Evolutionary conservation across 352 stramenopile species (phyloP), one percentile per base, ranked within the genome.

Genomic region (Phytophthora europaea): DNA sequence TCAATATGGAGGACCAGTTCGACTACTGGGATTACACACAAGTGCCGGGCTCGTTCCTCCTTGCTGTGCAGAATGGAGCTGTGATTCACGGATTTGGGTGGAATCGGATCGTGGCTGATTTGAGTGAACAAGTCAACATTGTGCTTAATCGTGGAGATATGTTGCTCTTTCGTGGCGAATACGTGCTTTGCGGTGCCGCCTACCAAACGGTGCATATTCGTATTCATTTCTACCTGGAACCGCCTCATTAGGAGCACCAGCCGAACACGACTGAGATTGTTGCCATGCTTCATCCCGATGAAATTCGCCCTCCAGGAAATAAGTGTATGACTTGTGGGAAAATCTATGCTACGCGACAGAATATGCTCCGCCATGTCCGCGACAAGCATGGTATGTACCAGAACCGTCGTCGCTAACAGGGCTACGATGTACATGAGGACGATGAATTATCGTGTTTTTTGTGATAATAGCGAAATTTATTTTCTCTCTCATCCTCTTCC

Each of bases 261-360:
- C 45, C 45, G n/a, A 51, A 51, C n/a, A 51, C 50, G n/a, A 55
- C 50, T 16, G 20, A 55, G 22, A 55, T 55, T 7, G 22, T 55
- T 7, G 50, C n/a, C 16, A 22, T 55, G 15, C 22, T 56, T 4
- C 12, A 33, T 31, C 50, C 50, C 12, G 50, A 18, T 20, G 18
- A 15, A 33, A 23, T 56, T 31, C 50, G 13, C 15, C 20, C 7
- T 33, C 23, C 50, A n/a, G 20, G 10, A 31, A 56, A 56, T 20
- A 5, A 56, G 50, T 56, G 50, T 20, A 0, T 13, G n/a, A 23
- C 22, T 26, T 55, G 50, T 33, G 26, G 26, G 26, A 31, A 31
- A 9, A 23, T 13, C 50, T 10, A 56, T 36, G 50, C 50, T 56
- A 20, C 50, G 50, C 23, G 20, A 56, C 36, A 45, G 6, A 31